Conservation (phyloP, 345 rosid species). For the Camelina hispida region DNA sequence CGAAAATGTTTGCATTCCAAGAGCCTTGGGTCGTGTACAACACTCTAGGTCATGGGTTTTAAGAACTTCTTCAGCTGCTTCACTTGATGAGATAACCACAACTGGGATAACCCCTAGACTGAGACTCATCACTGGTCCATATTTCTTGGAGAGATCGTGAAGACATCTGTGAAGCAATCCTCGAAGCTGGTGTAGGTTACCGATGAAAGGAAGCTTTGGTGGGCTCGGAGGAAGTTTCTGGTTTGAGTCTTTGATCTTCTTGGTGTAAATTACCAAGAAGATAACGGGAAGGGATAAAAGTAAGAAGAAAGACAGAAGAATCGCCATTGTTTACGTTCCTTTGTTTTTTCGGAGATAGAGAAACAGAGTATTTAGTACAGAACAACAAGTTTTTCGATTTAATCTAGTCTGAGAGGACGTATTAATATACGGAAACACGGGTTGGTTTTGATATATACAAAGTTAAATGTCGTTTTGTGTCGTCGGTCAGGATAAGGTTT, state of each 20-base stretch:
- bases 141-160: conserved; percentile 37
- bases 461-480: conserved; percentile 16
- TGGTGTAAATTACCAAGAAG: not conserved
- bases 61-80: conserved; percentile 44
- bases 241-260: conserved; percentile 5
- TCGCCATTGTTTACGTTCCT: conserved; percentile 2
- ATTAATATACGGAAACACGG: not conserved
- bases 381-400: not conserved
- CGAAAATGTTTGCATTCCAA: conserved; percentile 17
- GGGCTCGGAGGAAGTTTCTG: conserved; percentile 37
- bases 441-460: conserved; percentile 2
- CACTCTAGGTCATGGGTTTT: conserved; percentile 46
- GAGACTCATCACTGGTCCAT: conserved; percentile 45
- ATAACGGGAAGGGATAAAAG: conserved; percentile 12
- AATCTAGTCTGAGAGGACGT: not conserved
- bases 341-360: conserved; percentile 7
- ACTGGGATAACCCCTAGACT: conserved; percentile 34
- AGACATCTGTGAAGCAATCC: conserved; percentile 37
- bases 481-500: not conserved
- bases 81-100: conserved; percentile 38
- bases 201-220: conserved; percentile 28
- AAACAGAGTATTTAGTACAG: conserved; percentile 6
- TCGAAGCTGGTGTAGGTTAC: conserved; percentile 39
- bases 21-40: conserved; percentile 41
- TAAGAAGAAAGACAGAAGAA: conserved; percentile 11